A percentile compares a stretch with the other conserved stretches of the same genome.
Evolutionary conservation across 2,329 filamentous ascomycete genomes (phyloP).

Genomic region (Beauveria caledonica): DNA sequence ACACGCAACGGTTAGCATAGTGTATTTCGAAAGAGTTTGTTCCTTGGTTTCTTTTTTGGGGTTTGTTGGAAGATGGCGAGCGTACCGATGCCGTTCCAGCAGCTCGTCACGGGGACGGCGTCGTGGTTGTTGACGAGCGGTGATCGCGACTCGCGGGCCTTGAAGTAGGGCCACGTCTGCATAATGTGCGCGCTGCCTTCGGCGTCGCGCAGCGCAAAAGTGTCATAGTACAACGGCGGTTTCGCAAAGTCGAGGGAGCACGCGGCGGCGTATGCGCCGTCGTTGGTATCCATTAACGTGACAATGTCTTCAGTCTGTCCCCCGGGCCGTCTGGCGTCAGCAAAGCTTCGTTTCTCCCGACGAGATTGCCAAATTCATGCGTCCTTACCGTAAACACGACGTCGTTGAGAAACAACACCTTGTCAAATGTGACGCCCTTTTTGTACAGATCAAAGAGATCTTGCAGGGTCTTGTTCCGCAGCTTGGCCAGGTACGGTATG

Average conservation of each 20-base stretch:
- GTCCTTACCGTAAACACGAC: conserved; percentile 49
- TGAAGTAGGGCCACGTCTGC: conserved; percentile 53
- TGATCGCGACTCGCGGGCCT: conserved; percentile 39
- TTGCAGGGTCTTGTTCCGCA: conserved; percentile 56
- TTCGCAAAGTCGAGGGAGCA: conserved; percentile 53
- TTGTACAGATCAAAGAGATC: conserved; percentile 45
- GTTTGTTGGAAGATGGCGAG: too few species aligned
- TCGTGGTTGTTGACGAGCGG: conserved; percentile 41
- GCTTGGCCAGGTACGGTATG: conserved; percentile 58
- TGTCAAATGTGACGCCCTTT: conserved; percentile 46
- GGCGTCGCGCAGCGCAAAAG: conserved; percentile 51
- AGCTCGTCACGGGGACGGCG: conserved; percentile 37
- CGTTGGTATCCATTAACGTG: conserved; percentile 47
- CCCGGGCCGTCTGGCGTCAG: background rate
- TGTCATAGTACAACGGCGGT: conserved; percentile 50
- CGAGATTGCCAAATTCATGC: background rate
- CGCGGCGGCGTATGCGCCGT: conserved; percentile 51
- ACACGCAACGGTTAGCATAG: too few species aligned
- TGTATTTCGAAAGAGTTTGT: too few species aligned
- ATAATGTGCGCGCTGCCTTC: conserved; percentile 42
- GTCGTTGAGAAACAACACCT: conserved; percentile 55
- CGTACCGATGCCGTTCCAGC: conserved; percentile 37
- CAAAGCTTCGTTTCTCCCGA: background rate
- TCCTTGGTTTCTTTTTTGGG: background rate
- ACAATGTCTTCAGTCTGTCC: conserved; percentile 45